Evolutionary conservation across 1,284 basidiomycete genomes (phyloP), one percentile per base, ranked within the genome.

Genomic region (Ganoderma lingzhi): DNA sequence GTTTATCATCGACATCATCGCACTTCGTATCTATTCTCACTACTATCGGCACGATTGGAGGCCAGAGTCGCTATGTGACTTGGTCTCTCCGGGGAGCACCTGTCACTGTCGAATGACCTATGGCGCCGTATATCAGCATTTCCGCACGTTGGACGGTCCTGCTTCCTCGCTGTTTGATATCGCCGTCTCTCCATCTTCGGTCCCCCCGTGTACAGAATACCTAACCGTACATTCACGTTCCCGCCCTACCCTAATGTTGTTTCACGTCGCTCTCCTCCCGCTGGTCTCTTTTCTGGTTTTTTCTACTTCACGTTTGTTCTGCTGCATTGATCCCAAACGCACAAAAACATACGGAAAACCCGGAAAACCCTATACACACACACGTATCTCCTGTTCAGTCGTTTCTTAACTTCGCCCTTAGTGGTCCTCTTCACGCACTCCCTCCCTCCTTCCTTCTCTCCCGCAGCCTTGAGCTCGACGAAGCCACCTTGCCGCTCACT

Each of bases 321-420:
- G 70, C 64, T 72, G 71, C 70, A 69, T 73, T 73, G 65, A 70
- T 67, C 70, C 69, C 71, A 74, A 77, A 82, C 81, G 71, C 77
- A 77, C 78, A 82, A 85, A 87, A 87, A 87, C 82, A 85, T 75
- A 77, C 80, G 83, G 76, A 84, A 85, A 84, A 85, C 71, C 64
- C 74, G 75, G 75, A 80, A 80, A 81, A 76, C 66, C 71, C 81
- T 76, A 85, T 72, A 78, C 74, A 14, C 23, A 51, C 48, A 51
- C 65, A 51, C 66, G 58, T 60, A 64, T 70, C 69, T 70, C 67
- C 69, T 70, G 56, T 69, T 74, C 73, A 70, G 74, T 71, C 70
- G 72, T 74, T 74, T 73, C 64, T 68, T 70, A 63, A 70, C 74
- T 70, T 66, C 62, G 65, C 64, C 71, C 71, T 67, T 76, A 66